Percentiles rank a stretch among this genome's conserved stretches.
Conservation (phyloP, 2,329 filamentous ascomycete species). For the Annulohypoxylon truncatum region DNA sequence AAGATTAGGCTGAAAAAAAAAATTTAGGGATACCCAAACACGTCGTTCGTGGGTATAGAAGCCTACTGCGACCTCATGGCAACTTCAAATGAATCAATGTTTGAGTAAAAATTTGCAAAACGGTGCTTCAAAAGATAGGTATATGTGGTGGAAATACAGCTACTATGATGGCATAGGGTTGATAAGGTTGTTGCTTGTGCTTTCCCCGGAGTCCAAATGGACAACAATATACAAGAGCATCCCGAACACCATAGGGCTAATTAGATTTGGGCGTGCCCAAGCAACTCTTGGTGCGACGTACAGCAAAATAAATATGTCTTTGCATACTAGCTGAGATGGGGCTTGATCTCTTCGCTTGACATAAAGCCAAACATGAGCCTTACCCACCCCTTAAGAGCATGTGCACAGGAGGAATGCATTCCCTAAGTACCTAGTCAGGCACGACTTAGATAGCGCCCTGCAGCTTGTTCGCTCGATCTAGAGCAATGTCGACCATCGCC, state of each 20-base stretch:
- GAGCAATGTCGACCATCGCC: conserved; percentile 94
- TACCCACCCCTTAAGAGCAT: neutral
- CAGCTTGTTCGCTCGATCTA: conserved; percentile 79
- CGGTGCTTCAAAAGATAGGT: neutral
- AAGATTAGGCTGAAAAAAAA: neutral
- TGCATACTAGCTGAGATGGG: neutral
- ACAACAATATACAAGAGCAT: neutral
- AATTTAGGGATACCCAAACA: conserved; percentile 9
- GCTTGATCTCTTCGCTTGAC: neutral
- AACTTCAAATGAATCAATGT: conserved; percentile 9
- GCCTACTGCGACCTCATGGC: conserved; percentile 28
- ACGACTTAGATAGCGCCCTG: conserved; percentile 31
- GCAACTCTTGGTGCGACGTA: neutral
- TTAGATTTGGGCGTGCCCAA: neutral
- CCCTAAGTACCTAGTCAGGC: neutral
- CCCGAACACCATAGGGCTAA: neutral
- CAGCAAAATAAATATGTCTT: neutral
- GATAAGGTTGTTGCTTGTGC: neutral
- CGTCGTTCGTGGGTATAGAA: conserved; percentile 22
- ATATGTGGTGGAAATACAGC: neutral
- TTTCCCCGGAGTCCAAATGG: neutral
- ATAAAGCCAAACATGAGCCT: neutral
- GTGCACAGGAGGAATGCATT: neutral
- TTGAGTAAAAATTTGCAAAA: neutral
- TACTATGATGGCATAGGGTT: neutral